Percentiles rank a stretch among this genome's conserved stretches.
phyloP scores from a whole-genome alignment of 106 monocot genomes.

The Chionographis japonica region DNA sequence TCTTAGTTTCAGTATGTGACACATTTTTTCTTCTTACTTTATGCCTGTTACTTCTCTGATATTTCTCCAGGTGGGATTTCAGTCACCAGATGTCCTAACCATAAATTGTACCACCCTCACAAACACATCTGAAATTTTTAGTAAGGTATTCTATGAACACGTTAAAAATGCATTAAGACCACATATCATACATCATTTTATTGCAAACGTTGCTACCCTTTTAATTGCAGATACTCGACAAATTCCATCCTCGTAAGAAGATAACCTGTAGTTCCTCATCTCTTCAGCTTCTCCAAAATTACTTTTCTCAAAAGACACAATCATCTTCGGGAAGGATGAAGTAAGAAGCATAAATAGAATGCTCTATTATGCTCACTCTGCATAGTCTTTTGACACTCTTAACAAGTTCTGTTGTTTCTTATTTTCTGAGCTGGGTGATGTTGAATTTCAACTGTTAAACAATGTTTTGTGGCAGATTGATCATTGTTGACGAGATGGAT shows the following conservation, averaged over 20 bases:
- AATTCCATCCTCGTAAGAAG: constrained; percentile 36
- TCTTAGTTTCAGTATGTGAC: background rate
- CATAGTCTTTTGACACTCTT: background rate
- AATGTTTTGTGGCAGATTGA: constrained; percentile 38
- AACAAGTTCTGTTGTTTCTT: background rate
- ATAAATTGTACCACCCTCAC: constrained; percentile 74
- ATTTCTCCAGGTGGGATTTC: constrained; percentile 45
- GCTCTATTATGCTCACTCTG: background rate
- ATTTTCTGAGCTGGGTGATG: background rate
- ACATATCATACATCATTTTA: background rate
- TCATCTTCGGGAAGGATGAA: constrained; percentile 41
- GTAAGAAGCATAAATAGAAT: constrained; percentile 26
- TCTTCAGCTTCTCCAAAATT: constrained; percentile 52
- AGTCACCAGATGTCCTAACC: constrained; percentile 42
- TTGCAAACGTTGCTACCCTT: background rate
- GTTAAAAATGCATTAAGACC: background rate
- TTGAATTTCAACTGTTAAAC: background rate
- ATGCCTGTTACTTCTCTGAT: constrained; percentile 7
- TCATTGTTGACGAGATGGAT: constrained; percentile 90
- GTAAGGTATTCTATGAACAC: constrained; percentile 41
- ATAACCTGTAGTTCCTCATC: constrained; percentile 23
- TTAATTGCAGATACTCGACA: constrained; percentile 59
- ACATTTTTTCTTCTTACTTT: background rate
- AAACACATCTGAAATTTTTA: constrained; percentile 70
- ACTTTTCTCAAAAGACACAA: constrained; percentile 45